Base-by-base conservation (phyloP, 202 grass and related monocot genomes). In the Elaeis oleifera region DNA sequence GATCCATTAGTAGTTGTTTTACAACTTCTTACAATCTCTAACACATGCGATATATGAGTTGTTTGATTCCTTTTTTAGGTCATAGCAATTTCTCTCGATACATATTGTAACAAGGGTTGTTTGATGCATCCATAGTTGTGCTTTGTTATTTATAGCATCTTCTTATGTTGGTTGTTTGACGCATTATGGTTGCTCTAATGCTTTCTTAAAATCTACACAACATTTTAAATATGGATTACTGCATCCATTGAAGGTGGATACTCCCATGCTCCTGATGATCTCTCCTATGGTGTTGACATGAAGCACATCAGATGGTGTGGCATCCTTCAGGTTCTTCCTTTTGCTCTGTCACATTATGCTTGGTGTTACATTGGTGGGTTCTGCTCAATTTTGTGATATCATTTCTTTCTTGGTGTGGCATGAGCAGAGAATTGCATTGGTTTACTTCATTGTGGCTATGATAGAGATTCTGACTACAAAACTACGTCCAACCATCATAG, bases 251-350 rank as follows among this genome's bases (percentile, higher is more conserved):
- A 85, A 89, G 81, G 86, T 60, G 86, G 86, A 51, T 89, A 85
- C 61, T 89, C 86, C 0, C 86, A 89, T 50, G 81, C 86, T 67
- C 86, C 86, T 2, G 64, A 89, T 62, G 81, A 82, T 39, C 81
- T 89, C 20, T 61, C 68, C 16, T 85, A 85, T 39, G 86, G 81
- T 15, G 86, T 89, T 50, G 81, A 89, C 51, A 89, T 85, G 81
- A 85, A 89, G 78, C 62, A 51, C 28, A 89, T 85, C 11, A 81
- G 86, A 84, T 85, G 81, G 86, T 82, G 75, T 63, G 86, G 86
- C 55, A 89, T 85, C 52, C 81, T 89, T 53, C 86, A 89, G 78
- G 81, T 89, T 28, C 32, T 29, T 29, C 5, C 5, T 50, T 21
- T 18, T 9, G 4, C 24, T 25, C 27, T 11, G 16, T 54, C 8